Evolutionary conservation across 305 asterid species (phyloP).

Genomic region (Fraxinus baroniana): DNA sequence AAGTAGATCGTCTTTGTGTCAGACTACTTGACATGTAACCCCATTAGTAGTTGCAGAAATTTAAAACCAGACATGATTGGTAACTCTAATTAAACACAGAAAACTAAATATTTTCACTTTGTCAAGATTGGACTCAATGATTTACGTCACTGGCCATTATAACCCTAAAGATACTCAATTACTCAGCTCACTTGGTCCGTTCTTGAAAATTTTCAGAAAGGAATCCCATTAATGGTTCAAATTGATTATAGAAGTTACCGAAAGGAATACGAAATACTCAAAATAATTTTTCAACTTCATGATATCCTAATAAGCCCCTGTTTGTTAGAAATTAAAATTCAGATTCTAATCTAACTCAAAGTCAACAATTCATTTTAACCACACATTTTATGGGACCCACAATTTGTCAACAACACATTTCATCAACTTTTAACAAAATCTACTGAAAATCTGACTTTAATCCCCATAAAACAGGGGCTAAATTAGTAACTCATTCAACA

Average conservation of each 20-base stretch:
- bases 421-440: too few relatives aligned
- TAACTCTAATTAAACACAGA: not conserved
- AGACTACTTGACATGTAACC: not conserved
- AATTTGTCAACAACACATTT: too few relatives aligned
- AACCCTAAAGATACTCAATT: not conserved
- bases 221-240: not conserved
- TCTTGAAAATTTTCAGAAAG: not conserved
- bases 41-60: not conserved
- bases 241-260: not conserved
- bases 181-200: not conserved
- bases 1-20: not conserved
- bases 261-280: not conserved
- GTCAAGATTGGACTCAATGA: not conserved
- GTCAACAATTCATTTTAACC: too few relatives aligned
- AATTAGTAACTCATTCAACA: not conserved
- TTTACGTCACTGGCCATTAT: not conserved
- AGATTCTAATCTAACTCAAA: too few relatives aligned
- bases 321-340: too few relatives aligned
- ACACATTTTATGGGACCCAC: too few relatives aligned
- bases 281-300: not conserved
- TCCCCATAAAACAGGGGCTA: too few relatives aligned
- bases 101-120: too few relatives aligned
- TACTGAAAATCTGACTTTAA: too few relatives aligned
- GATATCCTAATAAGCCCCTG: not conserved
- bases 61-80: not conserved